These are phyloP conservation scores for Castanea crenata DNA, from an alignment of 306 rosid genomes.

Conservation along the genomic window DNA sequence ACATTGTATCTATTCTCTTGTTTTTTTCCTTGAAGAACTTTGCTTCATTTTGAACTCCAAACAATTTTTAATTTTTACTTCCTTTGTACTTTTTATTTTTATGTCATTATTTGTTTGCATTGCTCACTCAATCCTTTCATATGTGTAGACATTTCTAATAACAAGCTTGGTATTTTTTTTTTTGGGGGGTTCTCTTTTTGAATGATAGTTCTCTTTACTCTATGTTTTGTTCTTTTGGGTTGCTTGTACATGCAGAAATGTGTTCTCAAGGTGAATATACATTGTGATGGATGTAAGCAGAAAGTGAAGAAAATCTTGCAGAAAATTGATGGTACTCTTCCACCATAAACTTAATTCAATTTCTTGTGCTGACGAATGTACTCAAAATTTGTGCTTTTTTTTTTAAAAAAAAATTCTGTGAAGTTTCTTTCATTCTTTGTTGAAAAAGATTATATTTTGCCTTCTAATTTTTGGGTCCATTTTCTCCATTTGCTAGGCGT, in stretches of 20 bases:
- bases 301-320: slow-evolving; percentile 95
- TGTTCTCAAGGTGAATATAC: slow-evolving; percentile 92
- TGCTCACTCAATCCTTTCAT: neutral
- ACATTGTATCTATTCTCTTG: neutral
- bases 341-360: neutral
- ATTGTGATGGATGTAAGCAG: slow-evolving; percentile 94
- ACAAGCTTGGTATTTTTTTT: neutral
- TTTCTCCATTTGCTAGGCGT: slow-evolving; percentile 48
- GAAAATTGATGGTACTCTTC: slow-evolving; percentile 73
- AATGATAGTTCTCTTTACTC: slow-evolving; percentile 27
- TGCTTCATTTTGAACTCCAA: slow-evolving; percentile 10
- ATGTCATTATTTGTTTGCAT: neutral
- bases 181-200: neutral
- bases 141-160: neutral
- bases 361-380: neutral
- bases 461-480: slow-evolving; percentile 1
- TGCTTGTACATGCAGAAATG: slow-evolving; percentile 76
- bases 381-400: neutral
- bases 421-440: neutral
- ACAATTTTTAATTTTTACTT: neutral
- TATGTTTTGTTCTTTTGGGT: slow-evolving; percentile 31
- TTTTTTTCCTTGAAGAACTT: neutral
- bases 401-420: no score
- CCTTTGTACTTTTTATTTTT: neutral
- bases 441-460: neutral